Evolutionary conservation across 2,329 filamentous ascomycete genomes (phyloP), one percentile per base, ranked within the genome.

Genomic region (Diaporthe sp.): DNA sequence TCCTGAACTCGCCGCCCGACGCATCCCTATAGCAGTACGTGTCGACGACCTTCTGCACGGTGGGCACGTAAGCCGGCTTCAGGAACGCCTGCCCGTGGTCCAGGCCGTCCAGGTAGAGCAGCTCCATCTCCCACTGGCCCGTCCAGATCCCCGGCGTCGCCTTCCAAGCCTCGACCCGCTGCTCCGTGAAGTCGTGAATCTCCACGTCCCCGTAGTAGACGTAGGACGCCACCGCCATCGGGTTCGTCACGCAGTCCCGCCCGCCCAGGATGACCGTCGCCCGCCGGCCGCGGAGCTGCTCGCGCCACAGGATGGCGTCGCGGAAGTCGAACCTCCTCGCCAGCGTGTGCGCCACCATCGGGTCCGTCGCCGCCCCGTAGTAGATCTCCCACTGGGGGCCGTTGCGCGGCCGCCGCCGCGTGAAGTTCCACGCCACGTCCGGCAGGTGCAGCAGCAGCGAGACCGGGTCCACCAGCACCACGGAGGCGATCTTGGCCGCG

Each of bases 391-490:
- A 91, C 81, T 95, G 91, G 76, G 92, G 93, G 19, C 92, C 91
- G 73, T 72, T 83, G 80, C 77, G 83, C 4, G 89, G 89, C 71
- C 76, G 80, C 35, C 89, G 83, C 76, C 87, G 83, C 13, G 89
- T 92, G 80, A 94, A 94, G 82, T 94, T 94, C 85, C 91, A 94
- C 13, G 92, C 91, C 40, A 94, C 91, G 75, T 92, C 87, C 0
- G 92, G 92, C 50, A 92, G 86, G 80, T 94, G 92, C 50, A 95
- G 85, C 69, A 93, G 83, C 71, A 94, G 87, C 28, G 88, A 89
- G 9, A 94, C 91, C 0, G 92, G 92, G 79, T 94, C 88, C 68
- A 89, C 82, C 45, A 89, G 82, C 28, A 89, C 82, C 10, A 85
- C 78, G 0, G 85, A 84, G 8, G 78, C 86, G 33, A 93, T 86